Base-by-base conservation (phyloP, 129 eudicot species). In the Solidago caesia region DNA sequence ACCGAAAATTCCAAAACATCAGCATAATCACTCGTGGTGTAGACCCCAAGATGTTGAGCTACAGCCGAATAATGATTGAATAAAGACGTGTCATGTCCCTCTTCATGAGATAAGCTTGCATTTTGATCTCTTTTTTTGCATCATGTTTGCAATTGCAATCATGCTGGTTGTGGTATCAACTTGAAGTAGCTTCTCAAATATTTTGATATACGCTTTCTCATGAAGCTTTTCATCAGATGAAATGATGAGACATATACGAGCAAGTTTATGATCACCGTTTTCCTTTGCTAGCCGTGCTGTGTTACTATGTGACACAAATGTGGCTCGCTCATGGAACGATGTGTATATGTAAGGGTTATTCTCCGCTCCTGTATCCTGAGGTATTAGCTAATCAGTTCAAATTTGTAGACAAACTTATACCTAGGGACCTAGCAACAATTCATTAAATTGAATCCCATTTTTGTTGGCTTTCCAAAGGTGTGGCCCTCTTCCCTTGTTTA, bases 301-400 rank as follows among this genome's bases (percentile, higher is more conserved):
- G 91, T 92, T 92, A 7, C 93, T 96, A 21, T 92, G 97, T 16
- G 93, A 89, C 39, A 92, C 64, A 70, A 89, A 89, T 6, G 97
- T 92, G 16, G 96, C 97, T 16, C 96, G 70, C 63, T 92, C 97
- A 80, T 92, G 97, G 72, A 89, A 89, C 8, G 97, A 92, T 9
- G 97, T 92, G 77, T 89, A 92, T 33, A 92, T 85, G 72, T 92
- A 87, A 6, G 97, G 96, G 63, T 77, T 92, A 77, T 92, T 92
- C 77, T 92, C 97, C 12, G 96, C 89, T 33, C 89, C 77, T 4
- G 88, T 89, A 67, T 92, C 92, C 97, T 92, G 85, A 33, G 2
- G 39, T 33, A 33, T 33, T 33, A 33, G 39, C 0, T 33, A 33
- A 33, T 33, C 21, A 33, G 39, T 33, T 33, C 39, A 33, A 33